Evolutionary conservation across 208 protist species (phyloP), one percentile per base, ranked within the genome.

Genomic region (Borovskyia barvae): DNA sequence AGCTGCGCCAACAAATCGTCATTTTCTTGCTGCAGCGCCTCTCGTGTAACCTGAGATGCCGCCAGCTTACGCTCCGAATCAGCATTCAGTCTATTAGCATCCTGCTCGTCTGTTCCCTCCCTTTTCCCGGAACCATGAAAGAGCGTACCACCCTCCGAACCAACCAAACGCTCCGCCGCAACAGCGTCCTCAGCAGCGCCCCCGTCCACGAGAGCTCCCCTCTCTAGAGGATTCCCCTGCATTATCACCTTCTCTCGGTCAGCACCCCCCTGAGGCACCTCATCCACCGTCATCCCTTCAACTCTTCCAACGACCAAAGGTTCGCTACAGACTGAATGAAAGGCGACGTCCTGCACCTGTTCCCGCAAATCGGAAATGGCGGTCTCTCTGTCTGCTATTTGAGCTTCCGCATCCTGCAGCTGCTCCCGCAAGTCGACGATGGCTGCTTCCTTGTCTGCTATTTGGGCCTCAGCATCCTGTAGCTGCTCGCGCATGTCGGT

Each of bases 401-500:
- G 40, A 24, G 7, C 52, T 40, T 58, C 40, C 9, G 17, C 30
- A n/a, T 9, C 41, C 9, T 5, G 15, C 41, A 61, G 33, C 45
- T 65, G 3, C 46, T 55, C 32, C 47, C 29, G 35, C 59, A 66
- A 50, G 29, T 42, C 59, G 2, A 30, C 30, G 15, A 66, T 28
- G n/a, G 15, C n/a, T 5, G 42, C 42, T 25, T 48, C 42, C 12
- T 46, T 46, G 41, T 69, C 53, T 33, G 54, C 47, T 19, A 65
- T 58, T 17, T 63, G 53, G 53, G 17, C 40, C 1, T 45, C 40
- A 1, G 66, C 56, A 26, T 66, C 56, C 36, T 45, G 26, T 20
- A 80, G 61, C 17, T 66, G 60, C 50, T 74, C 73, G 30, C 54
- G 25, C 59, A 35, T 9, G 33, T 58, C 37, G 0, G 1, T 17